Evolutionary conservation across 2,329 filamentous ascomycete genomes (phyloP), one percentile per base, ranked within the genome.

Genomic region (Botrytis aclada): DNA sequence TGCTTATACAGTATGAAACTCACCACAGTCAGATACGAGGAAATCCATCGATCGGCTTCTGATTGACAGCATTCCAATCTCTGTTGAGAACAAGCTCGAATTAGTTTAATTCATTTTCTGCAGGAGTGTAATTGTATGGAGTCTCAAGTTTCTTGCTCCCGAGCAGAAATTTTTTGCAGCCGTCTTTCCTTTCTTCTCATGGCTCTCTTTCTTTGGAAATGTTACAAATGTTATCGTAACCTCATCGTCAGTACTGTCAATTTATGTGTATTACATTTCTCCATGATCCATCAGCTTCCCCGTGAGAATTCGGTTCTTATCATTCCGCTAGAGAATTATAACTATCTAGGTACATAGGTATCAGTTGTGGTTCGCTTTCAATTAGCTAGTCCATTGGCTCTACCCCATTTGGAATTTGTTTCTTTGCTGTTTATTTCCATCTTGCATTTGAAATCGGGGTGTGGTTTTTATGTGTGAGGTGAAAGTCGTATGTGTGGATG

Each of bases 391-490:
- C 10, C 14, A n/a, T 4, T n/a, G 47, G 10, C 4, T 6, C 12
- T 14, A n/a, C 25, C 47, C 16, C 47, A 14, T 6, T 7, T n/a
- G 12, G 25, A 51, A 1, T 25, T 25, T 7, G 3, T n/a, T 54
- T n/a, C 47, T 16, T 54, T 54, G 47, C 16, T 54, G 10, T 25
- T 54, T n/a, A 16, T 54, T 51, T 51, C 10, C 22, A 10, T 25
- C 45, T 51, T 51, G 10, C 10, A 6, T n/a, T n/a, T n/a, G 47
- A 14, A 4, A 10, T n/a, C 14, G 25, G 14, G 47, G n/a, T 51
- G 3, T 1, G 10, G 1, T 12, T n/a, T 14, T 14, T 51, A 1
- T 6, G 25, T n/a, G 0, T 12, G 14, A 51, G 10, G 4, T 22
- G 10, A 51, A 14, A 14, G 10, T 51, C 10, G 22, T 14, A 10